Conservation (phyloP, 148 eudicot genomes). For the Simmondsia chinensis region DNA sequence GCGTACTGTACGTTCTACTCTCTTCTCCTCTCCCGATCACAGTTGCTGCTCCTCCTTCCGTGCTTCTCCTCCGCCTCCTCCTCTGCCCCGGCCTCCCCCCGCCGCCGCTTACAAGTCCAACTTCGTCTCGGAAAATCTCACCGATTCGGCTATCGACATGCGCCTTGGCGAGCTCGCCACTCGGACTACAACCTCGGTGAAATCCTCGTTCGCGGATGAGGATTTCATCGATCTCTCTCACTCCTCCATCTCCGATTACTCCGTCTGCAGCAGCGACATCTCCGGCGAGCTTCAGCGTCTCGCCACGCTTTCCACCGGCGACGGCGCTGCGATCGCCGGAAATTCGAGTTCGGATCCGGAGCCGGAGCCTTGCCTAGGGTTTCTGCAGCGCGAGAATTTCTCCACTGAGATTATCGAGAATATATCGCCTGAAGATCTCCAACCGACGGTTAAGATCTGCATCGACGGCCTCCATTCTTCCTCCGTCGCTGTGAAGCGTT, state of each 20-base stretch:
- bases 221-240: conserved; percentile 44
- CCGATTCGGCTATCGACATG: conserved; percentile 72
- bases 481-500: conserved; percentile 49
- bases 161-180: conserved; percentile 54
- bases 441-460: conserved; percentile 75
- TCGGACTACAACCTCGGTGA: conserved; percentile 11
- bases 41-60: conserved; percentile 2
- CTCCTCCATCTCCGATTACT: conserved; percentile 55
- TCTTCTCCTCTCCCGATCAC: conserved; percentile 37
- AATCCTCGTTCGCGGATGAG: conserved; percentile 21
- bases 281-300: conserved; percentile 84
- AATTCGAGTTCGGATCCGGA: conserved; percentile 9
- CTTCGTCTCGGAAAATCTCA: conserved; percentile 29
- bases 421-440: conserved; percentile 77
- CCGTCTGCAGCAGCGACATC: conserved; percentile 69
- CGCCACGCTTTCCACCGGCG: conserved; percentile 17
- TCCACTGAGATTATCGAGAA: conserved; percentile 84
- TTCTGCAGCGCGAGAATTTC: conserved; percentile 54
- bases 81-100: conserved; percentile 4
- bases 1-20: conserved; percentile 72
- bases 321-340: conserved; percentile 1
- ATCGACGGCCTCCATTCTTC: conserved; percentile 48
- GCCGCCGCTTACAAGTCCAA: neutral
- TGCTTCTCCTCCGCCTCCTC: neutral
- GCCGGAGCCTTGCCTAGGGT: conserved; percentile 54